Conservation (phyloP, 768 basidiomycete species). For the Boletus speciosus region DNA sequence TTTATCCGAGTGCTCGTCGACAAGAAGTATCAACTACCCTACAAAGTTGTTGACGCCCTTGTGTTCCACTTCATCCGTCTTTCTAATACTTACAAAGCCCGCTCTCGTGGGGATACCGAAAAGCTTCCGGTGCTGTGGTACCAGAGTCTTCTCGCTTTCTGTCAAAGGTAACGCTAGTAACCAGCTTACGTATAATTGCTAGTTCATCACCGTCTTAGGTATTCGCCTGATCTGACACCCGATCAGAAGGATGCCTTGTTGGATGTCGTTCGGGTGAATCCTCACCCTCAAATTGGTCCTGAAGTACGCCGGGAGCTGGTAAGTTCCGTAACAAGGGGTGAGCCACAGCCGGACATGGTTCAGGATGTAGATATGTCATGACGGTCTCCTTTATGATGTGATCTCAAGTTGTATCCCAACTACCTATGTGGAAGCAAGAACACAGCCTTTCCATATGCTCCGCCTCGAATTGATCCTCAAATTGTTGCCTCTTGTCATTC, state of each 20-base stretch:
- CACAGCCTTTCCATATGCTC: neutral
- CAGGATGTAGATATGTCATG: conserved; percentile 65
- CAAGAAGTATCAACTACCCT: conserved; percentile 97
- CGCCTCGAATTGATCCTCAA: neutral
- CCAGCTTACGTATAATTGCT: neutral
- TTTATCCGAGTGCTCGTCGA: conserved; percentile 96
- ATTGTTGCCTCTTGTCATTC: neutral
- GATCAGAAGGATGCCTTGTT: conserved; percentile 98
- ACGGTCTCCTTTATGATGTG: neutral
- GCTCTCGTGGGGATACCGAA: conserved; percentile 62
- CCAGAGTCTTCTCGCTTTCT: conserved; percentile 91
- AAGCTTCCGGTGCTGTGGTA: conserved; percentile 98
- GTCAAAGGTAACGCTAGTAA: conserved; percentile 66
- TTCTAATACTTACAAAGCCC: conserved; percentile 84
- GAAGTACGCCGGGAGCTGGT: conserved; percentile 91
- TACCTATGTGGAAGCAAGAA: neutral
- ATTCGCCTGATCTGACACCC: conserved; percentile 88
- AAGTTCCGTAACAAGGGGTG: conserved; percentile 82
- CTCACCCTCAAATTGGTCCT: conserved; percentile 82
- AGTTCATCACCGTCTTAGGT: conserved; percentile 46
- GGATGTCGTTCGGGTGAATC: conserved; percentile 83
- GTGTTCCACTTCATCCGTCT: conserved; percentile 98
- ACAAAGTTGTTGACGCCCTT: conserved; percentile 95
- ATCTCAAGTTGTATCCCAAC: neutral
- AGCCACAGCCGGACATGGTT: conserved; percentile 60